These are phyloP conservation scores for Asterochloris erici DNA, from an alignment of 139 green algal genomes.

Conservation along the genomic window DNA sequence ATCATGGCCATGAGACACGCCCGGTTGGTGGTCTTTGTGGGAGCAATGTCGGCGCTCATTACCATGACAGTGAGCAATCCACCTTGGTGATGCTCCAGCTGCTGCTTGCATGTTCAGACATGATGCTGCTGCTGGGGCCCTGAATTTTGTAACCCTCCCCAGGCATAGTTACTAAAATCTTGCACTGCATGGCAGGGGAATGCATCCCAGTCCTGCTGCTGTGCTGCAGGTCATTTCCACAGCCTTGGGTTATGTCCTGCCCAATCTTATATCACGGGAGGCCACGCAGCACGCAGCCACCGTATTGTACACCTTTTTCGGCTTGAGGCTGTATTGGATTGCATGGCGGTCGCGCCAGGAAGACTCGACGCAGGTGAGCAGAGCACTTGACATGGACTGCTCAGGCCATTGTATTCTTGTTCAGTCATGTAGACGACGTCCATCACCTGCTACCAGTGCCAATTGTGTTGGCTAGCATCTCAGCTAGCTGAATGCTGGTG, in stretches of 20 bases:
- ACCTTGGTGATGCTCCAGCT: neutral
- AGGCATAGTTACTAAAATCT: too few species aligned
- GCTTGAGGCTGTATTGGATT: slow-evolving; percentile 40
- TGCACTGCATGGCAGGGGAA: neutral
- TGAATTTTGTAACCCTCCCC: neutral
- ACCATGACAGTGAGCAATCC: slow-evolving; percentile 38
- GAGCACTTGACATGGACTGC: neutral
- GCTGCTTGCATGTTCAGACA: neutral
- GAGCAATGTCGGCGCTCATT: slow-evolving; percentile 33
- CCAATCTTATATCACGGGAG: slow-evolving; percentile 34
- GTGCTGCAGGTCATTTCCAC: slow-evolving; percentile 40
- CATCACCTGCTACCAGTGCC: neutral
- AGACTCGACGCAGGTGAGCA: slow-evolving; percentile 21
- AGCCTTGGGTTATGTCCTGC: slow-evolving; percentile 40
- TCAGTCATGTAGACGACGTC: neutral
- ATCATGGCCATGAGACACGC: slow-evolving; percentile 46
- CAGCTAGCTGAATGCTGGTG: too few species aligned
- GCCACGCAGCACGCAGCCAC: slow-evolving; percentile 43
- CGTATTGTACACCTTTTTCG: slow-evolving; percentile 58
- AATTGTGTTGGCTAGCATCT: too few species aligned
- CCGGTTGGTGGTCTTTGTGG: slow-evolving; percentile 31
- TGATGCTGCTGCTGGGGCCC: neutral
- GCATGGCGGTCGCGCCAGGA: slow-evolving; percentile 23
- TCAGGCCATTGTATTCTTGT: neutral
- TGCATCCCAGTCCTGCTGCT: neutral